phyloP scores from a whole-genome alignment of 2,329 filamentous ascomycete species.

The Arthroderma sp. region DNA sequence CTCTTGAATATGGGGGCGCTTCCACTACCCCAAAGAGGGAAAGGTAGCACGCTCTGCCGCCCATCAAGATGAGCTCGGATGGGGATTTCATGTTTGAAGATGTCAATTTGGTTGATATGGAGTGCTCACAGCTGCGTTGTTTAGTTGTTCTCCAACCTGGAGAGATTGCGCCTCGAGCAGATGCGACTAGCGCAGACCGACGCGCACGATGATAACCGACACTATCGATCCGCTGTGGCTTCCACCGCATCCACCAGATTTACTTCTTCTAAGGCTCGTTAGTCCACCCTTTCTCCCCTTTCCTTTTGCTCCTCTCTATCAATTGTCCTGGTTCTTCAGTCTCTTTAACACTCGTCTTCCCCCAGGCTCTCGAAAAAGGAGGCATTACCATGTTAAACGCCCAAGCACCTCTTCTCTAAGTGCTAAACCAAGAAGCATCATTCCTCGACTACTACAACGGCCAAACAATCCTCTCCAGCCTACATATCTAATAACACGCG shows the following conservation, averaged over 20 bases:
- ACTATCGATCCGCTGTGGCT: conserved; percentile 10
- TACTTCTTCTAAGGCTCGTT: background rate
- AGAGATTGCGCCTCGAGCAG: conserved; percentile 22
- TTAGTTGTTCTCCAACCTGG: conserved; percentile 30
- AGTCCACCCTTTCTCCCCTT: background rate
- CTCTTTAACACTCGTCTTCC: background rate
- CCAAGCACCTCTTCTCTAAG: conserved; percentile 20
- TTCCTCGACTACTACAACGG: conserved; percentile 3
- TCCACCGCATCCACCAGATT: conserved; percentile 1
- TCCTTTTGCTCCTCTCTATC: background rate
- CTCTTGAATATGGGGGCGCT: background rate
- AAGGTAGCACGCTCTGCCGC: background rate
- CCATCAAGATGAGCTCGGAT: background rate
- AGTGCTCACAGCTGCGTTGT: background rate
- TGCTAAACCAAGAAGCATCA: conserved; percentile 3
- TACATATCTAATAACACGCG: conserved; percentile 32
- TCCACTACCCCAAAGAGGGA: background rate
- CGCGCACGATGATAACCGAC: conserved; percentile 14
- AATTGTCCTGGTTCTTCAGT: background rate
- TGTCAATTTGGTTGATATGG: background rate
- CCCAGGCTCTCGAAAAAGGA: background rate
- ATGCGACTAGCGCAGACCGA: conserved; percentile 22
- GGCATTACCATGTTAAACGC: conserved; percentile 15
- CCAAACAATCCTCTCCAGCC: conserved; percentile 6
- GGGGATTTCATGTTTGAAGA: background rate